These are phyloP conservation scores for Santalum album DNA, from an alignment of 164 flowering plant genomes.

Conservation along the genomic window DNA sequence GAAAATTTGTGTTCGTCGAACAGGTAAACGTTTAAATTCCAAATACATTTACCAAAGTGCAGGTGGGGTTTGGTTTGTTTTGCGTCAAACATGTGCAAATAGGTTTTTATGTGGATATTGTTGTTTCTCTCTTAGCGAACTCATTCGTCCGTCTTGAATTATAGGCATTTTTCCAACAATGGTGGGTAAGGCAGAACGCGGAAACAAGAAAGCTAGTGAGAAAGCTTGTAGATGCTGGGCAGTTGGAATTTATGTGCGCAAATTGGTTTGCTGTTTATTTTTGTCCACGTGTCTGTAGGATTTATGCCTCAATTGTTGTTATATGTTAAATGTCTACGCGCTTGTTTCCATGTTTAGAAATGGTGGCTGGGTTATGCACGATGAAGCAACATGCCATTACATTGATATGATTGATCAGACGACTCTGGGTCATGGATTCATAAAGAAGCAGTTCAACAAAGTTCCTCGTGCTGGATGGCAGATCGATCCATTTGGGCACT, in stretches of 20 bases:
- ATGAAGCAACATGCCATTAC: constrained; percentile 80
- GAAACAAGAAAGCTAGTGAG: constrained; percentile 43
- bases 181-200: constrained; percentile 71
- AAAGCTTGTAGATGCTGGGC: constrained; percentile 65
- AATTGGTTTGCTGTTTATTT: background rate
- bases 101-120: no score
- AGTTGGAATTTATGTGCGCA: constrained; percentile 71
- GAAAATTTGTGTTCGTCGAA: constrained; percentile 75
- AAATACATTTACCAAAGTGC: no score
- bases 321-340: constrained; percentile 5
- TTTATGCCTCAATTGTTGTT: background rate
- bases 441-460: constrained; percentile 57
- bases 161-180: constrained; percentile 82
- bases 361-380: constrained; percentile 98
- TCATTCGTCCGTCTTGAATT: no score
- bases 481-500: constrained; percentile 94
- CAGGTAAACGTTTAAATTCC: no score
- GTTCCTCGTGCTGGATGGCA: constrained; percentile 90
- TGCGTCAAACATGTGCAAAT: no score
- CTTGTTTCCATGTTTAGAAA: constrained; percentile 44
- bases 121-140: no score
- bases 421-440: constrained; percentile 63
- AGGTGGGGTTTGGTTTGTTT: no score
- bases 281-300: background rate
- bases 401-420: constrained; percentile 97